Conservation (phyloP, 768 basidiomycete species). For the Lentinula sp. region DNA sequence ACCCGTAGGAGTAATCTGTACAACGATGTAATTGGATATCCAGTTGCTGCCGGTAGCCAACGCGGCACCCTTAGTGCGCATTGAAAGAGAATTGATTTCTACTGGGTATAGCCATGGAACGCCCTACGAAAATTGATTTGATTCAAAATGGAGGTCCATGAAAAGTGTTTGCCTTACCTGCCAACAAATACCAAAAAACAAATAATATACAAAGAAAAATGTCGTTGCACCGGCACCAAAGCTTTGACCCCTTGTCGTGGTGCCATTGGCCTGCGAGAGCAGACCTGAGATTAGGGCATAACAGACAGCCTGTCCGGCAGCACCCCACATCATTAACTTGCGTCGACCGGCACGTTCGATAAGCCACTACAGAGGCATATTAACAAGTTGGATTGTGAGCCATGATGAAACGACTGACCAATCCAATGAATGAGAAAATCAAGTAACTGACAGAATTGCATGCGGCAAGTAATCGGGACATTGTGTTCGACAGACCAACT, state of each 20-base stretch:
- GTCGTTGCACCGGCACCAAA: constrained; percentile 39
- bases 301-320: constrained; percentile 42
- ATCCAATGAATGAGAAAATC: constrained; percentile 38
- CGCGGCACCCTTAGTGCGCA: constrained; percentile 46
- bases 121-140: background rate
- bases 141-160: background rate
- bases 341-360: constrained; percentile 44
- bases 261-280: constrained; percentile 28
- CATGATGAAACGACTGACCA: constrained; percentile 13
- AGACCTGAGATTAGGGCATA: constrained; percentile 38
- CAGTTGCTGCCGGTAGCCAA: constrained; percentile 44
- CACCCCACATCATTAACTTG: constrained; percentile 50
- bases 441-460: constrained; percentile 50
- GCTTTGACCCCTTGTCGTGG: constrained; percentile 19
- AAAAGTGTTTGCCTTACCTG: constrained; percentile 25
- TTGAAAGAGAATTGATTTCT: constrained; percentile 44
- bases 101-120: constrained; percentile 35
- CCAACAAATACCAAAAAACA: constrained; percentile 49
- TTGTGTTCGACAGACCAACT: constrained; percentile 43
- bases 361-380: constrained; percentile 12
- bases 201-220: constrained; percentile 46
- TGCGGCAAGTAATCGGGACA: constrained; percentile 41
- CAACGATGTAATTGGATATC: constrained; percentile 47
- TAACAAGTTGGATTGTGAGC: background rate
- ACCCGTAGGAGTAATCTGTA: constrained; percentile 42